These are phyloP conservation scores for Paramecium bursaria DNA, from an alignment of 73 alveolate species.

Conservation along the genomic window DNA sequence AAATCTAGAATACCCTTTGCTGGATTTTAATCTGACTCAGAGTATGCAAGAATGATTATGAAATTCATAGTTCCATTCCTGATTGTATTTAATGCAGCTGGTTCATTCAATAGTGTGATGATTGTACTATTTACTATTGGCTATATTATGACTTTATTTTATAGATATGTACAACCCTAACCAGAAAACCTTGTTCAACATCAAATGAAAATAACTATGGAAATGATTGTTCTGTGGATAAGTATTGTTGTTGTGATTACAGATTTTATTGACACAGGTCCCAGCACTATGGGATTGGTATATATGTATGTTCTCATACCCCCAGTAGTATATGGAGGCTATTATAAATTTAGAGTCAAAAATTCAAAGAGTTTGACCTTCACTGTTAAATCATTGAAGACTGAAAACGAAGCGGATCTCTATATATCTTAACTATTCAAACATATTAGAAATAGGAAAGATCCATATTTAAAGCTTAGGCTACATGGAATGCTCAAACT, in stretches of 20 bases:
- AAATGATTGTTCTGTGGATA: conserved; percentile 24
- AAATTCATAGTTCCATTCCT: conserved; percentile 37
- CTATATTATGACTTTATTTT: conserved; percentile 10
- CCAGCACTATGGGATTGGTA: conserved; percentile 32
- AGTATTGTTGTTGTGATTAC: conserved; percentile 7
- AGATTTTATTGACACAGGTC: conserved; percentile 40
- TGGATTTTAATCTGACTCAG: conserved; percentile 58
- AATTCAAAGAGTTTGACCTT: conserved; percentile 4
- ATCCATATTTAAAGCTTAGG: conserved; percentile 36
- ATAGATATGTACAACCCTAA: conserved; percentile 19
- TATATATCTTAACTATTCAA: conserved; percentile 43
- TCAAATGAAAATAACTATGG: conserved; percentile 5
- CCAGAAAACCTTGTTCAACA: conserved; percentile 26
- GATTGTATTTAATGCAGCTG: conserved; percentile 46
- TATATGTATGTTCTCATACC: conserved; percentile 44
- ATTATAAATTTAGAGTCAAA: not conserved
- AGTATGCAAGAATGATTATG: conserved; percentile 43
- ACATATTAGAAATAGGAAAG: conserved; percentile 49
- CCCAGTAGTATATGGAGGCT: conserved; percentile 34
- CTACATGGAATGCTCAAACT: conserved; percentile 56
- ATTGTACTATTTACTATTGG: conserved; percentile 40
- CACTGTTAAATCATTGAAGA: conserved; percentile 34
- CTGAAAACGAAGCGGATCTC: conserved; percentile 64
- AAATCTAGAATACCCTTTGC: conserved; percentile 52
- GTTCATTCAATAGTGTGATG: conserved; percentile 51